Conservation (phyloP, 345 rosid species). For the Eucalyptus leucophloia region DNA sequence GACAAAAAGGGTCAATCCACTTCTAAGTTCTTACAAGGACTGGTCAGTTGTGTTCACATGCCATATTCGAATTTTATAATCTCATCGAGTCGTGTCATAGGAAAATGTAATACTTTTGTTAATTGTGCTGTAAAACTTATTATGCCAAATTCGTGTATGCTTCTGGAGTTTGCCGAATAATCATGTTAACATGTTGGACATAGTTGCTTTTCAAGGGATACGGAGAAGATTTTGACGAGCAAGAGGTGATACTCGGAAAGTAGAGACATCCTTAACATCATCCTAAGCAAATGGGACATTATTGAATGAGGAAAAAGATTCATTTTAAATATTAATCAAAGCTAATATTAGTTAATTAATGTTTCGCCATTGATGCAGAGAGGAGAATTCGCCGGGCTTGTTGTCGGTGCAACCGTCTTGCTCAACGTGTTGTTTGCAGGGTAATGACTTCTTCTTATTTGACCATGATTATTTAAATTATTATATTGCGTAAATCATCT, state of each 20-base stretch:
- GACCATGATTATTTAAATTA: background rate
- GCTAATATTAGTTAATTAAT: background rate
- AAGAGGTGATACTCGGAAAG: background rate
- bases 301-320: background rate
- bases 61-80: fast-evolving
- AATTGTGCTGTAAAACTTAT: too few relatives aligned
- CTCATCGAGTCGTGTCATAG: fast-evolving
- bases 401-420: slow-evolving; percentile 33
- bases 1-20: background rate
- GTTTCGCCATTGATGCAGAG: background rate
- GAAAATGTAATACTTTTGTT: fast-evolving
- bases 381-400: slow-evolving; percentile 33
- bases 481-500: background rate
- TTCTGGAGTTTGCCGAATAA: too few relatives aligned
- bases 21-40: too few relatives aligned
- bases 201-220: background rate
- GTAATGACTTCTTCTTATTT: background rate
- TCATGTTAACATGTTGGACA: too few relatives aligned
- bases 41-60: background rate
- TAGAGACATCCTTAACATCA: fast-evolving
- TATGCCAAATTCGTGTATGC: too few relatives aligned
- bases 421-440: slow-evolving; percentile 39
- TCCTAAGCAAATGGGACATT: background rate
- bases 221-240: background rate
- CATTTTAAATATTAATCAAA: too few relatives aligned